Percentiles rank a stretch among this genome's conserved stretches.
These are phyloP conservation scores for Suhomyces kunorum DNA, from an alignment of 1,139 yeast genomes.

Conservation along the genomic window DNA sequence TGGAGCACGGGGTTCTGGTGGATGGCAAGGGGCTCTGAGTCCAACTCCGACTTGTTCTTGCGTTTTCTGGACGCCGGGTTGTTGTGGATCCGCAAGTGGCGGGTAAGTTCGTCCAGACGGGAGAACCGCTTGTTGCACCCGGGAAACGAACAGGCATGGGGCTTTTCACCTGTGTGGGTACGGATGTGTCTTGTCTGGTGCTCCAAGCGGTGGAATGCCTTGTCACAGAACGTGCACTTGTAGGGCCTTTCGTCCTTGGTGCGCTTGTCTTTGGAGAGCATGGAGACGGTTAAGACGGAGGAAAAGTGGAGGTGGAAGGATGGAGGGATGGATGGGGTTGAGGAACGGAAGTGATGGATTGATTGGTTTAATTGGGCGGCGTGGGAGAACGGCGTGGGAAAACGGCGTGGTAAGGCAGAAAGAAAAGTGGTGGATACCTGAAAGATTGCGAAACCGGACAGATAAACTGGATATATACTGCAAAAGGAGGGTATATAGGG, in stretches of 20 bases:
- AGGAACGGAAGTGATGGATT: neutral
- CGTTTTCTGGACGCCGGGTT: conserved; percentile 50
- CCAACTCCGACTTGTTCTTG: conserved; percentile 16
- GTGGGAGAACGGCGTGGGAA: neutral
- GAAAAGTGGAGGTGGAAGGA: neutral
- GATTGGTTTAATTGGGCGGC: too few species aligned
- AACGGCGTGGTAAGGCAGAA: neutral
- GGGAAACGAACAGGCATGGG: conserved; percentile 84
- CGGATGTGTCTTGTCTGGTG: conserved; percentile 94
- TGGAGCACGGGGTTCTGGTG: conserved; percentile 3
- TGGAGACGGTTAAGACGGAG: neutral
- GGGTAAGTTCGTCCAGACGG: conserved; percentile 85
- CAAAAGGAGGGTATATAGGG: neutral
- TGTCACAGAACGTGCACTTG: conserved; percentile 87
- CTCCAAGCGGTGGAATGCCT: conserved; percentile 89
- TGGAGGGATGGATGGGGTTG: neutral
- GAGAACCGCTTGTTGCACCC: conserved; percentile 86
- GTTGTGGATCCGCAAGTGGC: conserved; percentile 85
- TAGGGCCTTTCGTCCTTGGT: conserved; percentile 57
- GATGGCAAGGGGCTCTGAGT: too few species aligned
- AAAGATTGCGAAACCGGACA: neutral
- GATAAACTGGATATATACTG: neutral
- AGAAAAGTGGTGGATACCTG: neutral
- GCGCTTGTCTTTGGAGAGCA: conserved; percentile 16
- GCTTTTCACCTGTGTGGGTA: conserved; percentile 95